Evolutionary conservation across 2,329 filamentous ascomycete genomes (phyloP).

Genomic region (Colletotrichum incanum): DNA sequence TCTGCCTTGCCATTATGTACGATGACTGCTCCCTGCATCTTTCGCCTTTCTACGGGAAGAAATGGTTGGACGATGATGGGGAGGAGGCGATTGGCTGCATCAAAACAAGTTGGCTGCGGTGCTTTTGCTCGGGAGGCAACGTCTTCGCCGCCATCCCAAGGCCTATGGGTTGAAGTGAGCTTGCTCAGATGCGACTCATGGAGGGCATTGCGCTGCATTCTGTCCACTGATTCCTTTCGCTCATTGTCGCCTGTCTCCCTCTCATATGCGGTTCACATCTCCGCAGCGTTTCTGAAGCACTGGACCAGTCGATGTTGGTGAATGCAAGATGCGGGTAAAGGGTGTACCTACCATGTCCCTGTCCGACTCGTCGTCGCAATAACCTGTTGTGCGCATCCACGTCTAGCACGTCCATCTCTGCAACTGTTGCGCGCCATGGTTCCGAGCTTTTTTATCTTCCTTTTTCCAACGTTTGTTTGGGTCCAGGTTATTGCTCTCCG

Average conservation of each 20-base stretch:
- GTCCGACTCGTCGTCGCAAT: neutral
- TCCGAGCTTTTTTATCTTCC: neutral
- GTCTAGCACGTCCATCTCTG: neutral
- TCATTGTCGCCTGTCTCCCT: neutral
- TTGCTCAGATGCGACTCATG: neutral
- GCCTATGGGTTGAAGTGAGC: slow-evolving; percentile 6
- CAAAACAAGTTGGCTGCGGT: neutral
- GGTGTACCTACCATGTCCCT: neutral
- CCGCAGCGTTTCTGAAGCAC: slow-evolving; percentile 2
- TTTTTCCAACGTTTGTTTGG: neutral
- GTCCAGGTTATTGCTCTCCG: neutral
- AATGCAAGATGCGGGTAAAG: neutral
- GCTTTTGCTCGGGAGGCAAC: neutral
- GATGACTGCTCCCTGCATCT: slow-evolving; percentile 15
- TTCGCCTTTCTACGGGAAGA: neutral
- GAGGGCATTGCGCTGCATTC: neutral
- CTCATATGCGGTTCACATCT: neutral
- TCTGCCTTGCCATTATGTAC: slow-evolving; percentile 18
- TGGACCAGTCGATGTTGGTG: neutral
- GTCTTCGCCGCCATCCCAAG: neutral
- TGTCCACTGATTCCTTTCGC: neutral
- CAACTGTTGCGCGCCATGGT: neutral
- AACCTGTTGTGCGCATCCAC: neutral
- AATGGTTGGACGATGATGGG: neutral
- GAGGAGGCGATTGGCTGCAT: slow-evolving; percentile 12